phyloP scores from a whole-genome alignment of 192 early-diverging fungal species.

The Globomyces pollinis-pini region DNA sequence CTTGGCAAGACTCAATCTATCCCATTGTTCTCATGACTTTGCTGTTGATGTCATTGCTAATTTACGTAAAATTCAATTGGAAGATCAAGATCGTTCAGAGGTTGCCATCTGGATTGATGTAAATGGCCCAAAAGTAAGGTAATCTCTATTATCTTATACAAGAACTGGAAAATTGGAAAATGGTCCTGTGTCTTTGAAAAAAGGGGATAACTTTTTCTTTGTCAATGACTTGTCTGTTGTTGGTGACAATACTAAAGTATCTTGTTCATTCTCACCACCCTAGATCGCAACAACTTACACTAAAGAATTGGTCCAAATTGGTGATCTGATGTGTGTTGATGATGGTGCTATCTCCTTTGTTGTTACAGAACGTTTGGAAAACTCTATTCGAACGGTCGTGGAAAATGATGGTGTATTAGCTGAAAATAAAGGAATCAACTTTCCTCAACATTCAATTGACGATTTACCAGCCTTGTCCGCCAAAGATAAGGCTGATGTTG shows the following conservation, averaged over 20 bases:
- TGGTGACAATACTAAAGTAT: constrained; percentile 46
- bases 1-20: constrained; percentile 46
- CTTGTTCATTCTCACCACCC: background rate
- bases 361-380: constrained; percentile 61
- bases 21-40: constrained; percentile 48
- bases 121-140: constrained; percentile 56
- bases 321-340: constrained; percentile 68
- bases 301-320: constrained; percentile 44
- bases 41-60: constrained; percentile 40
- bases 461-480: constrained; percentile 44
- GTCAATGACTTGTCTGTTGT: constrained; percentile 41
- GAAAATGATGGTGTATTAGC: constrained; percentile 43
- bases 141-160: background rate
- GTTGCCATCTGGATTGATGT: constrained; percentile 53
- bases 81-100: constrained; percentile 25
- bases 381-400: constrained; percentile 34
- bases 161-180: constrained; percentile 43
- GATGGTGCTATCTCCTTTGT: constrained; percentile 94
- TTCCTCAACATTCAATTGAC: constrained; percentile 42
- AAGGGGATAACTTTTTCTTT: constrained; percentile 48
- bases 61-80: constrained; percentile 28
- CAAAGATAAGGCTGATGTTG: constrained; percentile 48
- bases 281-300: constrained; percentile 44
- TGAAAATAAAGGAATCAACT: constrained; percentile 55
- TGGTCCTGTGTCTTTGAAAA: constrained; percentile 31